phyloP scores from a whole-genome alignment of 2,329 filamentous ascomycete genomes.

The Colletotrichum cuscutae region DNA sequence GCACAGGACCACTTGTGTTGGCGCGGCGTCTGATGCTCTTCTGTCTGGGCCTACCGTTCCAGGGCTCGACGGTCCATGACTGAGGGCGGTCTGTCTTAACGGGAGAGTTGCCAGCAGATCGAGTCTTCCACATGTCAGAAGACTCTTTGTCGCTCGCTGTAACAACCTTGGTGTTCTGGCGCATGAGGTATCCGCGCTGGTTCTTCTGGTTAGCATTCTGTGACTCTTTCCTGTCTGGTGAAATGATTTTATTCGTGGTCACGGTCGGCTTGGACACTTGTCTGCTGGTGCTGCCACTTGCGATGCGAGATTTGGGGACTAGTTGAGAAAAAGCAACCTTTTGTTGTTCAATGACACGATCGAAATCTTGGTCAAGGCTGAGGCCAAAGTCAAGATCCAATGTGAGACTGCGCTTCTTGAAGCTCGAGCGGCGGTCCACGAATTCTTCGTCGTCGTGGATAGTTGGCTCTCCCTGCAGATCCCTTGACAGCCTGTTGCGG shows the following conservation, averaged over 20 bases:
- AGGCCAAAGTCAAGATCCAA: conserved; percentile 85
- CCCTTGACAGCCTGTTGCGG: conserved; percentile 63
- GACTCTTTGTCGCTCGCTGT: conserved; percentile 84
- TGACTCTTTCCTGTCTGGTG: conserved; percentile 30
- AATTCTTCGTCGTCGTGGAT: conserved; percentile 54
- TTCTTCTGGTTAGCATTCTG: conserved; percentile 72
- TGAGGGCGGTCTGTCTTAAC: conserved; percentile 83
- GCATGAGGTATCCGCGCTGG: conserved; percentile 98
- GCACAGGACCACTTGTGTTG: conserved; percentile 70
- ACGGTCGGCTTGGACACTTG: conserved; percentile 54
- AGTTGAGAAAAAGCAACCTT: conserved; percentile 77
- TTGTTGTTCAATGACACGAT: conserved; percentile 94
- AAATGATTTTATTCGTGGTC: background rate
- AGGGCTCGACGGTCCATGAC: conserved; percentile 96
- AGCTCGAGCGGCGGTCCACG: conserved; percentile 74
- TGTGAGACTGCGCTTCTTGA: conserved; percentile 85
- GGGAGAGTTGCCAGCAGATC: conserved; percentile 75
- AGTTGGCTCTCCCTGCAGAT: conserved; percentile 52
- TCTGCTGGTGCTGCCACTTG: conserved; percentile 48
- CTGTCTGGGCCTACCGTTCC: conserved; percentile 84
- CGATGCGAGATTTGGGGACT: conserved; percentile 35
- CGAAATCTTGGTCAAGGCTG: conserved; percentile 91
- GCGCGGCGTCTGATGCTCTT: conserved; percentile 71
- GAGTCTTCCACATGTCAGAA: conserved; percentile 64
- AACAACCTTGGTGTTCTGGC: conserved; percentile 97